Conservation (phyloP, 352 stramenopile genomes). For the Phytophthora crassamura region DNA sequence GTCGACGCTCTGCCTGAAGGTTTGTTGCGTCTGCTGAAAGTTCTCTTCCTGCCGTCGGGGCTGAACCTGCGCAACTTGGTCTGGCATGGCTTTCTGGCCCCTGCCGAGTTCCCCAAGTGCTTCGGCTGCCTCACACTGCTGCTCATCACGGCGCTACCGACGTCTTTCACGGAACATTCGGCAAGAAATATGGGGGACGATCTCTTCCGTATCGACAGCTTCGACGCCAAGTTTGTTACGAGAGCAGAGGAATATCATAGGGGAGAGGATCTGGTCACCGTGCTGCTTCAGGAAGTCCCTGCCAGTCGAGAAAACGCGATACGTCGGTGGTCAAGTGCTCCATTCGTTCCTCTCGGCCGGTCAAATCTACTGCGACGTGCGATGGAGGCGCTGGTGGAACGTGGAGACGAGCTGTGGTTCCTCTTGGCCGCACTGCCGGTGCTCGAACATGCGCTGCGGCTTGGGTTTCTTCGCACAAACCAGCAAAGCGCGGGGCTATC, state of each 20-base stretch:
- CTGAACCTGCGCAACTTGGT: conserved; percentile 76
- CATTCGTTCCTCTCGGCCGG: conserved; percentile 54
- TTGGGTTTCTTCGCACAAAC: conserved; percentile 66
- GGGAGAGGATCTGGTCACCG: conserved; percentile 12
- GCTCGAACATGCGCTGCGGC: conserved; percentile 67
- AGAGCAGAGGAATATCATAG: not conserved
- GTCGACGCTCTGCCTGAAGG: conserved; percentile 37
- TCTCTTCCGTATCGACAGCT: conserved; percentile 28
- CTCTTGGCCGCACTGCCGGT: conserved; percentile 67
- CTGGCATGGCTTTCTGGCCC: conserved; percentile 71
- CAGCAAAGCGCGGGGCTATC: conserved; percentile 32
- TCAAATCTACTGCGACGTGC: conserved; percentile 43
- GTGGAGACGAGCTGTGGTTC: conserved; percentile 59
- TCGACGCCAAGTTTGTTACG: conserved; percentile 41
- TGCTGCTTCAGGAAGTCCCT: conserved; percentile 12
- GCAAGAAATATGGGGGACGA: conserved; percentile 5
- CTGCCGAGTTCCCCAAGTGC: conserved; percentile 61
- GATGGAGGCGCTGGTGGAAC: conserved; percentile 28
- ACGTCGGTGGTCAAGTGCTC: conserved; percentile 16
- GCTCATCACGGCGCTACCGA: conserved; percentile 51
- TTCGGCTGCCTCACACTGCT: conserved; percentile 58
- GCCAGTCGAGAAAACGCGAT: conserved; percentile 2
- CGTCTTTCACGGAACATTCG: conserved; percentile 10
- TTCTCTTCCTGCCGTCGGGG: conserved; percentile 66
- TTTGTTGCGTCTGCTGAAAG: conserved; percentile 53